Conservation (phyloP, 2,329 filamentous ascomycete species). For the Neofusicoccum laricinum region DNA sequence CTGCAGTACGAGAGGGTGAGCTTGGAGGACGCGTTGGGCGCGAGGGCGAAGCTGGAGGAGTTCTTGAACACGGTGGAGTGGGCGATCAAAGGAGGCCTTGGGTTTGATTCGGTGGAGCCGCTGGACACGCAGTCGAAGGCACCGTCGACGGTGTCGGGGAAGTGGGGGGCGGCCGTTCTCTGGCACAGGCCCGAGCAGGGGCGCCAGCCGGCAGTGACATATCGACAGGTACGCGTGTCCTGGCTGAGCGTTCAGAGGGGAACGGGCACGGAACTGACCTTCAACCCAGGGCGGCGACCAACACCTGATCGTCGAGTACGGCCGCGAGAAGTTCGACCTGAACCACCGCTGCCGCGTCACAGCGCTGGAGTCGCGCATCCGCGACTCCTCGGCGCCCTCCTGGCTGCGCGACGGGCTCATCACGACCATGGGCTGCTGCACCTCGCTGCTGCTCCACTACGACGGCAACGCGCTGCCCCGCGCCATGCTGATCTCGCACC, state of each 20-base stretch:
- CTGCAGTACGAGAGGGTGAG: constrained; percentile 51
- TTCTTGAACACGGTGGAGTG: constrained; percentile 46
- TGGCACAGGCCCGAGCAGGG: constrained; percentile 27
- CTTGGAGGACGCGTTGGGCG: constrained; percentile 50
- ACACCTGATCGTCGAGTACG: constrained; percentile 58
- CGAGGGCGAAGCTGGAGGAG: constrained; percentile 41
- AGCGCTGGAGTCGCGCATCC: constrained; percentile 44
- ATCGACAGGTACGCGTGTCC: constrained; percentile 18
- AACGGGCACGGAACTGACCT: constrained; percentile 30
- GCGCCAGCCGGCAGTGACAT: constrained; percentile 26
- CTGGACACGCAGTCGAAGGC: constrained; percentile 6
- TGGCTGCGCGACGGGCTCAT: constrained; percentile 42
- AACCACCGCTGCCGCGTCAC: constrained; percentile 57
- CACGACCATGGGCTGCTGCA: constrained; percentile 53
- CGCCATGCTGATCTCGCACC: constrained; percentile 34
- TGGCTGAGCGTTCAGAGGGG: not conserved
- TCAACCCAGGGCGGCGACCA: constrained; percentile 35
- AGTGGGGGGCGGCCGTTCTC: constrained; percentile 24
- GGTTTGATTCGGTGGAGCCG: not conserved
- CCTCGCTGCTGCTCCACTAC: constrained; percentile 43
- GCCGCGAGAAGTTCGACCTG: constrained; percentile 54
- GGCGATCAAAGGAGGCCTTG: constrained; percentile 29
- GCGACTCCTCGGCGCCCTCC: constrained; percentile 32
- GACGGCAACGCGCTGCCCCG: constrained; percentile 38
- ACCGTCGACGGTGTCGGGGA: constrained; percentile 1